A percentile compares a stretch with the other conserved stretches of the same genome.
Conservation (phyloP, 768 basidiomycete genomes). For the Russula emetica region DNA sequence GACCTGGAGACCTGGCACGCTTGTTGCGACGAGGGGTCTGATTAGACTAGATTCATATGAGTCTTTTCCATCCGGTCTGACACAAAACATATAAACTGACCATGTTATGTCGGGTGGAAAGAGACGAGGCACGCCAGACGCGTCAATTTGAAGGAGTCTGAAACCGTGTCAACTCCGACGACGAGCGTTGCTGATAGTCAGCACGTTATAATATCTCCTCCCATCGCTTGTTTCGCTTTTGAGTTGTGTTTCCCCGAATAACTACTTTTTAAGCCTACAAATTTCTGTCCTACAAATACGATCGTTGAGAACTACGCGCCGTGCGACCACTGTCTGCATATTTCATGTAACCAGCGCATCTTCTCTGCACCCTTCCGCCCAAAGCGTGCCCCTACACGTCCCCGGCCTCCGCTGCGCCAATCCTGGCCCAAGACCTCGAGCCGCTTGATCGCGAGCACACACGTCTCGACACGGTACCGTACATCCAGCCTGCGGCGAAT, state of each 20-base stretch:
- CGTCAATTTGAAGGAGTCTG: slow-evolving; percentile 25
- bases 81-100: background rate
- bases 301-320: background rate
- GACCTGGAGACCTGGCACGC: slow-evolving; percentile 28
- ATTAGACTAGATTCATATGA: slow-evolving; percentile 13
- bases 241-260: too few species aligned
- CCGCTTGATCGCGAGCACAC: slow-evolving; percentile 46
- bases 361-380: slow-evolving; percentile 40
- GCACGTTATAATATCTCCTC: too few species aligned
- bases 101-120: background rate
- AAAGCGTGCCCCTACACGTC: slow-evolving; percentile 22
- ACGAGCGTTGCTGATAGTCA: too few species aligned
- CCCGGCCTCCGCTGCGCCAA: slow-evolving; percentile 1
- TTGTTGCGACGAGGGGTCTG: slow-evolving; percentile 29
- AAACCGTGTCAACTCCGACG: slow-evolving; percentile 31
- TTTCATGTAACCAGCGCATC: slow-evolving; percentile 52
- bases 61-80: background rate
- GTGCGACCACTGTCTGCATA: slow-evolving; percentile 44
- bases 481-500: slow-evolving; percentile 43
- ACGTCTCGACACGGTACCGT: slow-evolving; percentile 51
- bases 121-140: slow-evolving; percentile 2
- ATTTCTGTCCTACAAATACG: background rate
- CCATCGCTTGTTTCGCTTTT: too few species aligned
- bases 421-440: slow-evolving; percentile 36
- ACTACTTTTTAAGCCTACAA: background rate